Evolutionary conservation across 2,329 filamentous ascomycete species (phyloP), one percentile per base, ranked within the genome.

Genomic region (Colletotrichum chlorophyti): DNA sequence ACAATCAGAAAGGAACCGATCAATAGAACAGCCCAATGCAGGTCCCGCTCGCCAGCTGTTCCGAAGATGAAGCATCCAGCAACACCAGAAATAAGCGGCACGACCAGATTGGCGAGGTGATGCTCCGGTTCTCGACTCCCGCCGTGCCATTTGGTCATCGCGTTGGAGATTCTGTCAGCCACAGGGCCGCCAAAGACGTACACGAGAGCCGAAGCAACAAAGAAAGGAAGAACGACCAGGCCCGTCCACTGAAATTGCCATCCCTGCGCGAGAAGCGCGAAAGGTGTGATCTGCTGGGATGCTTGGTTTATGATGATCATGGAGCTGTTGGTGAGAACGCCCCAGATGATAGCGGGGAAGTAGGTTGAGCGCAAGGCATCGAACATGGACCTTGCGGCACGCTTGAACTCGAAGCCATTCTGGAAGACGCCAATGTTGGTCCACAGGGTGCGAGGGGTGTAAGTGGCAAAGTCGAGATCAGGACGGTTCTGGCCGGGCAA

Each of bases 321-420:
- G 26, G 65, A 62, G 32, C 65, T 66, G 53, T 72, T 71, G 24
- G 68, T 57, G 9, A 70, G 46, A 4, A 72, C 65, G 8, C 64
- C 64, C 68, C 72, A 76, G 7, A 73, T 27, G 12, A 75, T 66
- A 27, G 68, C 65, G 1, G 73, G 72, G 58, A 73, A 70, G 11
- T 71, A 46, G 3, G 66, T 68, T 11, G 70, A 72, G 41, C 69
- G 67, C n/a, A 71, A 42, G 11, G 69, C 67, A 43, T 72, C 64
- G 8, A 69, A 49, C 59, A 70, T 61, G 23, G 66, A 65, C 15
- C 35, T 47, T 11, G 40, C 65, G 0, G 67, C 69, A 15, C 62
- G 58, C 31, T 27, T 58, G 12, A 48, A 70, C 38, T 71, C 65
- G 48, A 67, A 65, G 4, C 66, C 68, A 51, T 55, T 58, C 45